Base-by-base conservation (phyloP, 1,284 basidiomycete species). In the Sporisorium graminicola region DNA sequence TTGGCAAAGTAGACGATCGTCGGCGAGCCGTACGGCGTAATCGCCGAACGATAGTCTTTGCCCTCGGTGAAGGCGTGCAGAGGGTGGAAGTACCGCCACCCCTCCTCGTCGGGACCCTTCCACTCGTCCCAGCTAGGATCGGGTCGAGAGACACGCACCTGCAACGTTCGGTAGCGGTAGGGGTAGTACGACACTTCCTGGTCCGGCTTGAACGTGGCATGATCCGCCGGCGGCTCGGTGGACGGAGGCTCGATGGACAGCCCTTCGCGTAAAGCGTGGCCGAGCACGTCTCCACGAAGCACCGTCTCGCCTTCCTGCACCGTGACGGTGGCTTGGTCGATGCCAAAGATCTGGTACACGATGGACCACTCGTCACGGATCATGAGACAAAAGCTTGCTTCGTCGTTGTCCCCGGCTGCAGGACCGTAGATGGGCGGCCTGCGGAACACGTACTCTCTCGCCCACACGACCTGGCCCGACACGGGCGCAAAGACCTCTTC, bases 51-150 rank as follows among this genome's bases (percentile, higher is more conserved):
- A 44, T 77, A 77, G 9, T 61, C 42, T n/a, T 73, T 65, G 43
- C 74, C 74, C 37, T 76, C 74, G 43, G 67, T 69, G 16, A 79
- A 79, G 7, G 68, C 68, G 27, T 79, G 75, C 22, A 79, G 58
- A 1, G 82, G 82, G n/a, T 82, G 72, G 56, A 68, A 81, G 58
- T 80, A 83, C 55, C 68, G 58, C 81, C 81, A 82, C 4, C 79
- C 81, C 6, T 40, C 20, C 24, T 63, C 67, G 40, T 79, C 70
- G 5, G 81, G 77, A 16, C 27, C 24, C 35, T 61, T 65, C 69
- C 75, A 79, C 37, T 71, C 71, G 4, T 59, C 65, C 80, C 79
- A 82, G 16, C 20, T 37, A 0, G 66, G 44, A 18, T 76, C 59
- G 0, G 82, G 80, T 12, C 80, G 67, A 12, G 77, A 78, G 22